Conservation (phyloP, 2,329 filamentous ascomycete species). For the Penicillium brasilianum region DNA sequence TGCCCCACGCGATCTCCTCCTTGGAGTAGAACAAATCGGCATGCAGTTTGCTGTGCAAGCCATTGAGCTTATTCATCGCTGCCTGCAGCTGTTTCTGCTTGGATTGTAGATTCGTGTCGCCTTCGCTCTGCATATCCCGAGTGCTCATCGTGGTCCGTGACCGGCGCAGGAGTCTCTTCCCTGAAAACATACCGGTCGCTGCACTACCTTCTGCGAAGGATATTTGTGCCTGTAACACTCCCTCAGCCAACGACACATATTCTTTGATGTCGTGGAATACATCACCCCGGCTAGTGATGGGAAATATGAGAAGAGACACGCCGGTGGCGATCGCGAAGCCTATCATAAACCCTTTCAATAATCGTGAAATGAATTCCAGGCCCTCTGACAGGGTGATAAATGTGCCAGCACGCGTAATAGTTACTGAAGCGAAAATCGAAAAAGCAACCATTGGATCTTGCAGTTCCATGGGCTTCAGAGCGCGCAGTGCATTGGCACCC, state of each 20-base stretch:
- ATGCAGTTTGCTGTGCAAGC: constrained; percentile 67
- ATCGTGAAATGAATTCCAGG: constrained; percentile 47
- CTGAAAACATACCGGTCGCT: constrained; percentile 14
- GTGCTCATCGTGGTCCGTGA: constrained; percentile 26
- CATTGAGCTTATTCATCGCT: constrained; percentile 53
- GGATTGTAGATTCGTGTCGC: constrained; percentile 19
- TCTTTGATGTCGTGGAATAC: constrained; percentile 62
- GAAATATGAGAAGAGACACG: constrained; percentile 69
- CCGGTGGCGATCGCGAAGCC: constrained; percentile 68
- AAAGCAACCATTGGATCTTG: constrained; percentile 71
- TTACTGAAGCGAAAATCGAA: constrained; percentile 69
- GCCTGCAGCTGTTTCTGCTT: constrained; percentile 36
- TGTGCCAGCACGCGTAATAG: constrained; percentile 57
- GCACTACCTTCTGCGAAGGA: constrained; percentile 58
- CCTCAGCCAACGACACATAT: constrained; percentile 60
- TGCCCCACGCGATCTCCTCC: constrained; percentile 72
- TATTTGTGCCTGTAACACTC: constrained; percentile 63
- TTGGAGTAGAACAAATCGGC: constrained; percentile 73
- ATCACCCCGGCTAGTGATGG: constrained; percentile 67
- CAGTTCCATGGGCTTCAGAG: constrained; percentile 65
- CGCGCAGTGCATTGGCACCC: constrained; percentile 66
- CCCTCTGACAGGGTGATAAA: constrained; percentile 50
- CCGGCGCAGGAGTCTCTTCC: constrained; percentile 23
- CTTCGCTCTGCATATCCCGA: constrained; percentile 13
- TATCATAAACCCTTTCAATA: constrained; percentile 67